Conservation (phyloP, 1,139 yeast species). For the Scheffersomyces parashehatae region DNA sequence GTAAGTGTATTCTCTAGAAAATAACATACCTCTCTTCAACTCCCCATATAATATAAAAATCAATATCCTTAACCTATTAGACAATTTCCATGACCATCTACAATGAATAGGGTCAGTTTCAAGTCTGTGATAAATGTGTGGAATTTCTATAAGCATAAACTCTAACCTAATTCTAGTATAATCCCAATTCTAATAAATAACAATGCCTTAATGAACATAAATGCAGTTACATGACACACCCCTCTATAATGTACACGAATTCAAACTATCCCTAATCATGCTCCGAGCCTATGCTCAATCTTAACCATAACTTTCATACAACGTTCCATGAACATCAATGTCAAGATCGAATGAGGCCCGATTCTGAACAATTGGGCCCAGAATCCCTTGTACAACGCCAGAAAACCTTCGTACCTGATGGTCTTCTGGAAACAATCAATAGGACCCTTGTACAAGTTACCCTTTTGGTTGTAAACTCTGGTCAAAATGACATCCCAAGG, state of each 20-base stretch:
- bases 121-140: no score
- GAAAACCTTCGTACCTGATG: conserved; percentile 75
- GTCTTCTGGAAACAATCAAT: conserved; percentile 87
- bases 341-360: conserved; percentile 92
- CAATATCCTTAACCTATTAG: no score
- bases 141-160: no score
- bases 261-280: no score
- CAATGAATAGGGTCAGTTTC: no score
- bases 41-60: no score
- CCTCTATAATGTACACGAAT: neutral
- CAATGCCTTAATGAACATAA: no score
- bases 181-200: no score
- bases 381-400: conserved; percentile 92
- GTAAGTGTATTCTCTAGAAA: no score
- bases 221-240: neutral
- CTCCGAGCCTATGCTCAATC: conserved; percentile 29
- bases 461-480: conserved; percentile 92
- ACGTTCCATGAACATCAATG: conserved; percentile 93
- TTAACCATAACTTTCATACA: conserved; percentile 65
- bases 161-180: no score
- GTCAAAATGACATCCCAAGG: conserved; percentile 97
- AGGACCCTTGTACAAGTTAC: conserved; percentile 82
- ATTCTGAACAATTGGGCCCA: conserved; percentile 89
- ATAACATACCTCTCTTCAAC: no score
- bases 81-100: no score